Conservation (phyloP, 371 early-diverging fungal genomes). For the Nematocida parisii region DNA sequence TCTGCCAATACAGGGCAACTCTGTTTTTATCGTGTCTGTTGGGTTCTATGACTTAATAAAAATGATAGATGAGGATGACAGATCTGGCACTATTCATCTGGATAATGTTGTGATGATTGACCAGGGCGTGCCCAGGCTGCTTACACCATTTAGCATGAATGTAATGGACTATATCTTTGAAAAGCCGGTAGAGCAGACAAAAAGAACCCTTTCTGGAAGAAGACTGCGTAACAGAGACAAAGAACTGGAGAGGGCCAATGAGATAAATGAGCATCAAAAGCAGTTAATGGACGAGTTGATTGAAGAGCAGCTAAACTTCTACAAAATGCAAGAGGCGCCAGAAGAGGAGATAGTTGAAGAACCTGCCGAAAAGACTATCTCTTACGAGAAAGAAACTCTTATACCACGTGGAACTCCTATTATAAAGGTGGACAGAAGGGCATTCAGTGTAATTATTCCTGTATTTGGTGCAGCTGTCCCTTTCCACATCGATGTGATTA, state of each 20-base stretch:
- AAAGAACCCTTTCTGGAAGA: slow-evolving; percentile 59
- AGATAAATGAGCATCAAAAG: slow-evolving; percentile 70
- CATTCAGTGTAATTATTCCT: slow-evolving; percentile 84
- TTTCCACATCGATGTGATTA: slow-evolving; percentile 91
- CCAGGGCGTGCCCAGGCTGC: not conserved
- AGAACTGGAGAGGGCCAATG: slow-evolving; percentile 65
- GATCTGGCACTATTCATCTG: slow-evolving; percentile 28
- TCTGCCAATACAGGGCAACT: not conserved
- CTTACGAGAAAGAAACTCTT: slow-evolving; percentile 66
- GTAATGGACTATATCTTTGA: slow-evolving; percentile 38
- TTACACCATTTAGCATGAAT: slow-evolving; percentile 40
- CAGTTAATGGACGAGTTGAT: slow-evolving; percentile 69
- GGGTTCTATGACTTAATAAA: slow-evolving; percentile 23
- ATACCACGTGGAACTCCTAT: slow-evolving; percentile 72
- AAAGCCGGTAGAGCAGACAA: slow-evolving; percentile 45
- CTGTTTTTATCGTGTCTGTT: slow-evolving; percentile 41
- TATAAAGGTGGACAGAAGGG: slow-evolving; percentile 78
- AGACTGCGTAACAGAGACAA: slow-evolving; percentile 66
- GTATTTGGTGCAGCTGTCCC: slow-evolving; percentile 93
- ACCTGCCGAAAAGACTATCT: slow-evolving; percentile 11
- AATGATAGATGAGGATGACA: slow-evolving; percentile 21
- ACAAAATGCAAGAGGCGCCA: slow-evolving; percentile 52
- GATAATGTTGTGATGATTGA: slow-evolving; percentile 52
- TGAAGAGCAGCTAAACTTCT: slow-evolving; percentile 64
- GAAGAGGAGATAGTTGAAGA: slow-evolving; percentile 34